Percentiles rank a stretch among this genome's conserved stretches.
These are phyloP conservation scores for Pseudozyma hubeiensis DNA, from an alignment of 1,284 basidiomycete species.

Conservation along the genomic window DNA sequence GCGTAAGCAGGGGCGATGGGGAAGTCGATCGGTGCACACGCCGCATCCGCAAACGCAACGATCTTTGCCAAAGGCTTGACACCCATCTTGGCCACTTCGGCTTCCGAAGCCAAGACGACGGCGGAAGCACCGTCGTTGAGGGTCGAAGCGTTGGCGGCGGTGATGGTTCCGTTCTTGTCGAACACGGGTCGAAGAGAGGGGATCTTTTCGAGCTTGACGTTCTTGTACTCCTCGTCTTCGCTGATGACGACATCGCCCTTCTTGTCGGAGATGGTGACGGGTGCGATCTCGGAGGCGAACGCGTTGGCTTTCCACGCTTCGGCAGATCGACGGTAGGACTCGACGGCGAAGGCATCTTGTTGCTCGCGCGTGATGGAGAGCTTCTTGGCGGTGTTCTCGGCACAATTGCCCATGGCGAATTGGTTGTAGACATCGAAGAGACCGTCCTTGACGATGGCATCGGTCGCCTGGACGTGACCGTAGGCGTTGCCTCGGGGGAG, in stretches of 20 bases:
- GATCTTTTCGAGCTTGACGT: conserved; percentile 70
- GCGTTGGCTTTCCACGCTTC: conserved; percentile 87
- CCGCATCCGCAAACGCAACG: conserved; percentile 88
- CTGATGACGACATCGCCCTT: conserved; percentile 85
- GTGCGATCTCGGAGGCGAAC: conserved; percentile 89
- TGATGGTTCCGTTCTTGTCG: conserved; percentile 70
- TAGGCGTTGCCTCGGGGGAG: conserved; percentile 87
- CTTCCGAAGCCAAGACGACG: conserved; percentile 68
- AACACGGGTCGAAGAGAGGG: conserved; percentile 70
- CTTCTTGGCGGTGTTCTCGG: conserved; percentile 70
- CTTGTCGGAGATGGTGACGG: conserved; percentile 80
- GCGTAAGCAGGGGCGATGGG: conserved; percentile 92
- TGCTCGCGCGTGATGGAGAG: conserved; percentile 69
- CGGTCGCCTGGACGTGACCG: conserved; percentile 86
- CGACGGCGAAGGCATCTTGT: conserved; percentile 79
- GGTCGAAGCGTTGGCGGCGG: conserved; percentile 71
- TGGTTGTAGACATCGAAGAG: conserved; percentile 71
- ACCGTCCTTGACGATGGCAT: conserved; percentile 91
- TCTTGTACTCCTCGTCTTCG: conserved; percentile 96
- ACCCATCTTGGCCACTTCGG: conserved; percentile 66
- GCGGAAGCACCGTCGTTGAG: conserved; percentile 71
- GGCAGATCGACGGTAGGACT: conserved; percentile 92
- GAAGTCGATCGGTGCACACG: conserved; percentile 96
- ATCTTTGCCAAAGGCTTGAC: conserved; percentile 70
- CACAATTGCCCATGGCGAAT: conserved; percentile 64